phyloP scores from a whole-genome alignment of 805 yeast genomes.

The Tetrapisispora arboricola region DNA sequence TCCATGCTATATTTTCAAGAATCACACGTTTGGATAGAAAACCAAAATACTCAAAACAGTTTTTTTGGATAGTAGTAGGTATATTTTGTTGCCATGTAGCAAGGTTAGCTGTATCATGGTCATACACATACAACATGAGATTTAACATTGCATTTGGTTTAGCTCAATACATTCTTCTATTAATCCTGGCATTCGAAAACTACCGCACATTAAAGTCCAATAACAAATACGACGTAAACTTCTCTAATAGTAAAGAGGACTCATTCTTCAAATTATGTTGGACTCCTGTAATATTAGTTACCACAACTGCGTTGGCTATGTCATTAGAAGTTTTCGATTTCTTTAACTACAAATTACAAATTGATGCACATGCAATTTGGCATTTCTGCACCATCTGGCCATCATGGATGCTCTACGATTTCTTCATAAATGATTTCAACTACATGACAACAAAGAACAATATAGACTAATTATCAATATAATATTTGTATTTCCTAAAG shows the following conservation, averaged over 20 bases:
- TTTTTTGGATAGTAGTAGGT: slow-evolving; percentile 34
- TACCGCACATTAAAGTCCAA: slow-evolving; percentile 14
- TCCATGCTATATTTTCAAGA: slow-evolving; percentile 57
- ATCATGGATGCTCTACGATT: slow-evolving; percentile 60
- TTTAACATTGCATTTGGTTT: slow-evolving; percentile 77
- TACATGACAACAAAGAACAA: slow-evolving; percentile 1
- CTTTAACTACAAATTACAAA: slow-evolving; percentile 52
- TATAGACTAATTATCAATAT: not conserved
- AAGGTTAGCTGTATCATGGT: slow-evolving; percentile 64
- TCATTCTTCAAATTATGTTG: slow-evolving; percentile 22
- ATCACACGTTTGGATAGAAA: slow-evolving; percentile 46
- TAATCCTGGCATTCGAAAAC: slow-evolving; percentile 26
- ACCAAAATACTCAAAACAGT: slow-evolving; percentile 25
- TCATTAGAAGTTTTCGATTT: slow-evolving; percentile 87
- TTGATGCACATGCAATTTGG: slow-evolving; percentile 95
- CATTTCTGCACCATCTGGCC: slow-evolving; percentile 84
- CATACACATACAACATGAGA: slow-evolving; percentile 87
- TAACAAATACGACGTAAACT: slow-evolving; percentile 2
- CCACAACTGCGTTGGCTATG: slow-evolving; percentile 60
- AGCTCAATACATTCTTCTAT: slow-evolving; percentile 47
- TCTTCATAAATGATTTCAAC: slow-evolving; percentile 37
- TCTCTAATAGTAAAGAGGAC: slow-evolving; percentile 4
- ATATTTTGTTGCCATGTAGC: slow-evolving; percentile 57
- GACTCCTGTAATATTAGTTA: slow-evolving; percentile 43
- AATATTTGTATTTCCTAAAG: no score